Base-by-base conservation (phyloP, 1,284 basidiomycete species). In the Marasmius fiardii region DNA sequence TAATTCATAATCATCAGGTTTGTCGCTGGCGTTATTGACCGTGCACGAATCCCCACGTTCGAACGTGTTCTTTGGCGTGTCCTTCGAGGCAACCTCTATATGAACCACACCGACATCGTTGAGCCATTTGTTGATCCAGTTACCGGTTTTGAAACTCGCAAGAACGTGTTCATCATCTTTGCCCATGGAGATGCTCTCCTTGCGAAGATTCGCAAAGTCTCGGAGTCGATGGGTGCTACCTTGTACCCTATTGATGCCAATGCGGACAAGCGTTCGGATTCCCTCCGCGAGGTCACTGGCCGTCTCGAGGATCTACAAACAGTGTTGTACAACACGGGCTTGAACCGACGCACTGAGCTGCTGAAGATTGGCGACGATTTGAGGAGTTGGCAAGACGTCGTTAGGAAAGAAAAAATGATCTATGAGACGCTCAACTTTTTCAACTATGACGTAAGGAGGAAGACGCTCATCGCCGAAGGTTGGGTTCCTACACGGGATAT, bases 91-190 rank as follows among this genome's bases (percentile, higher is more conserved):
- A 99, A 99, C 71, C 79, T 99, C 31, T 99, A 98, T 80, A 98
- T 99, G 95, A 99, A 99, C 76, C 94, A 98, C 74, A 92, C 88
- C 49, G 95, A 99, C 73, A 99, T 99, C 65, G 83, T 85, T 43
- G 92, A 96, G 65, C 91, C 94, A 1, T 98, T 99, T 67, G 81
- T 95, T 57, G 92, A 98, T 67, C 88, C 94, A 14, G 80, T 79
- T 43, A 90, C 89, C 1, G 90, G 90, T 43, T 79, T 77, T 37
- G 90, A 95, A 73, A 91, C 90, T 7, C 85, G 89, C 76, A 99
- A 99, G 82, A 95, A 98, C 64, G 97, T 99, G 43, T 99, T 99
- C 77, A 97, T 99, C 77, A 98, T 99, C 71, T 99, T 99, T 67
- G 97, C 96, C 0, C 97, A 99, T 66, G 97, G 97, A 34, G 86